Conservation (phyloP, 345 rosid genomes). For the Lepidium sativum region DNA sequence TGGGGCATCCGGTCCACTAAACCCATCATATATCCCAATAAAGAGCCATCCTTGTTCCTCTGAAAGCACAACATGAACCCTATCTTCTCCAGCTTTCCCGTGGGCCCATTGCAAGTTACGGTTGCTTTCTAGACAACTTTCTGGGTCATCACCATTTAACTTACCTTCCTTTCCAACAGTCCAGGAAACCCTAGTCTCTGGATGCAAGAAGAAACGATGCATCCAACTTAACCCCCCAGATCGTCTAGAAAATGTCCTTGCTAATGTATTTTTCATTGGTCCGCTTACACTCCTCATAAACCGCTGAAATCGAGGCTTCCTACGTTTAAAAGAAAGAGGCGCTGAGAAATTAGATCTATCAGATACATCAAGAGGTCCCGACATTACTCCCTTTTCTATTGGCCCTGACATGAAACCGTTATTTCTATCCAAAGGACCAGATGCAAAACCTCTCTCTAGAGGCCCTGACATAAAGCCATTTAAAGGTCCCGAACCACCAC, state of each 20-base stretch:
- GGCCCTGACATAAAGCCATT: constrained; percentile 94
- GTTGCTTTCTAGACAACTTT: constrained; percentile 50
- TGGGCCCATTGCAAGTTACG: constrained; percentile 97
- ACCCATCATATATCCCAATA: constrained; percentile 97
- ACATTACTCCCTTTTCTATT: constrained; percentile 88
- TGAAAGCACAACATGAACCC: constrained; percentile 95
- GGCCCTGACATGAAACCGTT: constrained; percentile 95
- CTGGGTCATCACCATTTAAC: constrained; percentile 48
- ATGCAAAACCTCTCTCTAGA: constrained; percentile 79
- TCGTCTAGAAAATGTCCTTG: constrained; percentile 79
- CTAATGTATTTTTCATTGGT: constrained; percentile 67
- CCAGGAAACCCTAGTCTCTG: constrained; percentile 64
- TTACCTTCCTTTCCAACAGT: constrained; percentile 52
- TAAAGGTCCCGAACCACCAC: constrained; percentile 66
- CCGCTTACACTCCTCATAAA: constrained; percentile 90
- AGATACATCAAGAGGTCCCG: constrained; percentile 82
- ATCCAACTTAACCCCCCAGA: constrained; percentile 68
- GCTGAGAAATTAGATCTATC: constrained; percentile 89
- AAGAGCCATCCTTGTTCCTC: constrained; percentile 98
- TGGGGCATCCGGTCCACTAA: constrained; percentile 98
- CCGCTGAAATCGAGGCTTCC: constrained; percentile 56
- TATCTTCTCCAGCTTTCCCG: constrained; percentile 98
- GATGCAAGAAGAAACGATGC: constrained; percentile 68
- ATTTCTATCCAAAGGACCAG: constrained; percentile 85
- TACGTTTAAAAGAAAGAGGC: constrained; percentile 65